A percentile compares a stretch with the other conserved stretches of the same genome.
phyloP scores from a whole-genome alignment of 169 alveolate genomes.

The Perkinsus marinus region DNA sequence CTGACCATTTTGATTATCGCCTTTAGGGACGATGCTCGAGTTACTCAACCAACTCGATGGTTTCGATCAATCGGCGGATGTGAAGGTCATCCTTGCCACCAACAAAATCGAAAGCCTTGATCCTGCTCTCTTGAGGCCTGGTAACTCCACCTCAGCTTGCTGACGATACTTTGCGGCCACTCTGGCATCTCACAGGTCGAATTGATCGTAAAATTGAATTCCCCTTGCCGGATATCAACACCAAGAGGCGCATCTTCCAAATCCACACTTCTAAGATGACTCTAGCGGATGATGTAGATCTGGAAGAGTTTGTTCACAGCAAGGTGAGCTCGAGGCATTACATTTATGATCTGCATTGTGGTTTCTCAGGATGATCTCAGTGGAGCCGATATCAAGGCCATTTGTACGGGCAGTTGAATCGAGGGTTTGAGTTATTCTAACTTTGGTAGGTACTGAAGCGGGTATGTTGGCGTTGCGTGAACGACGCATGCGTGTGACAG shows the following conservation, averaged over 20 bases:
- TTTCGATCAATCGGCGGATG: conserved; percentile 95
- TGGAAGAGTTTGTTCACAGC: conserved; percentile 95
- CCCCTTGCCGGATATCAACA: conserved; percentile 92
- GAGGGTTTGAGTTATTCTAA: background rate
- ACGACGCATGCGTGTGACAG: conserved; percentile 94
- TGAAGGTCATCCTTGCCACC: conserved; percentile 96
- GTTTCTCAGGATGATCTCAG: conserved; percentile 77
- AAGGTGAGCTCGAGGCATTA: conserved; percentile 31
- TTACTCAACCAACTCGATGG: conserved; percentile 96
- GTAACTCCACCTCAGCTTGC: no score
- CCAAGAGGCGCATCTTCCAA: conserved; percentile 81
- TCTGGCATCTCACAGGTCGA: conserved; percentile 73
- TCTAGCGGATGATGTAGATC: conserved; percentile 89
- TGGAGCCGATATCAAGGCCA: conserved; percentile 95
- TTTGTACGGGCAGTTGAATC: conserved; percentile 38
- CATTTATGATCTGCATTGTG: background rate
- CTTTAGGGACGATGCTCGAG: conserved; percentile 93
- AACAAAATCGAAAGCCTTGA: conserved; percentile 96
- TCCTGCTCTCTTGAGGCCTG: conserved; percentile 97
- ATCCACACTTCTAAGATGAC: conserved; percentile 97
- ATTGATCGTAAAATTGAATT: conserved; percentile 97
- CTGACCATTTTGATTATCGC: background rate
- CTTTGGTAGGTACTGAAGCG: conserved; percentile 74
- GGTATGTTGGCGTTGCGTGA: conserved; percentile 98
- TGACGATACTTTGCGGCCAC: no score